A percentile compares a stretch with the other conserved stretches of the same genome.
Conservation (phyloP, 495 filamentous ascomycete species). For the Astrothelium macrocarpum region DNA sequence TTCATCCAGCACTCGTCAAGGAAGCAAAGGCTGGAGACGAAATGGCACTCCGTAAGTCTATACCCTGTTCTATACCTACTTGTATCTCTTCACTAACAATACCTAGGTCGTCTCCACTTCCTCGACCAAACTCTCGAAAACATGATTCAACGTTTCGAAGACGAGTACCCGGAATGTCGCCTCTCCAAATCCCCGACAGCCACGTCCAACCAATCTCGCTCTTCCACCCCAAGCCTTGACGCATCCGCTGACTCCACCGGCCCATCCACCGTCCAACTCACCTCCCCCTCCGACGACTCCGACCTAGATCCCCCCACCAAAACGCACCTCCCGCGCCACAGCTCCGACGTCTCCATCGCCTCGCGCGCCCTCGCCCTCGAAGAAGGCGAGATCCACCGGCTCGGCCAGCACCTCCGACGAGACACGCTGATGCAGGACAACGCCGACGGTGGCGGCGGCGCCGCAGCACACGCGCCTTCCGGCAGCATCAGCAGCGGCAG, state of each 20-base stretch:
- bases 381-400: slow-evolving; percentile 79
- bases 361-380: slow-evolving; percentile 73
- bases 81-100: background rate
- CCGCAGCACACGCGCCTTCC: slow-evolving; percentile 25
- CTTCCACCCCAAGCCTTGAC: slow-evolving; percentile 28
- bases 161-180: slow-evolving; percentile 87
- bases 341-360: slow-evolving; percentile 69
- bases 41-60: slow-evolving; percentile 63
- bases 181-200: slow-evolving; percentile 31
- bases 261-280: slow-evolving; percentile 29
- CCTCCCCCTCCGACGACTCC: slow-evolving; percentile 14
- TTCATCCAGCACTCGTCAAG: slow-evolving; percentile 76
- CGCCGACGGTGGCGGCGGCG: slow-evolving; percentile 12
- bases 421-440: slow-evolving; percentile 47
- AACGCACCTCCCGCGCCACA: slow-evolving; percentile 53
- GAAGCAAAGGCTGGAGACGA: slow-evolving; percentile 59
- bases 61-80: background rate
- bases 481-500: slow-evolving; percentile 20
- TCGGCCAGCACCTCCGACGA: slow-evolving; percentile 69
- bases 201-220: slow-evolving; percentile 14
- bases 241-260: slow-evolving; percentile 31
- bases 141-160: slow-evolving; percentile 91
- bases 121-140: slow-evolving; percentile 78
- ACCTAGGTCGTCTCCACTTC: slow-evolving; percentile 69
- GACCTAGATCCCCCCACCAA: slow-evolving; percentile 27